Evolutionary conservation across 2,329 filamentous ascomycete species (phyloP).

Genomic region (Cercospora sp.): DNA sequence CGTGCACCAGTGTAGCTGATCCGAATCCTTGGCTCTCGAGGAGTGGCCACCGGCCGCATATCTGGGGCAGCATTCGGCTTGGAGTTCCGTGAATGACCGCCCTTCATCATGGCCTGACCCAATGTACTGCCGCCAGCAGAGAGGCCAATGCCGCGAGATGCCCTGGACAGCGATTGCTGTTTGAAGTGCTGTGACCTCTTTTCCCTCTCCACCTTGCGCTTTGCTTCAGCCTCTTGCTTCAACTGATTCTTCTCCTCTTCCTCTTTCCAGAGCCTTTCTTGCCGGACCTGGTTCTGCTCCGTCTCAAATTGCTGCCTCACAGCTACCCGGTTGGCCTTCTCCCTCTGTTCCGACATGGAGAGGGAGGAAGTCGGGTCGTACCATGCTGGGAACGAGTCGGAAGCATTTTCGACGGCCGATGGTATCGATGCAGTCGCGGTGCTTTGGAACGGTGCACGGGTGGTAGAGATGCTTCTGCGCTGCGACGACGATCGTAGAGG

Average conservation of each 20-base stretch:
- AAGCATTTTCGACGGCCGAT: slow-evolving; percentile 6
- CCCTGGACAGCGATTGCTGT: not conserved
- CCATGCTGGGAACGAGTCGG: slow-evolving; percentile 5
- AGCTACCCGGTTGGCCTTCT: slow-evolving; percentile 22
- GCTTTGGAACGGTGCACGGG: slow-evolving; percentile 16
- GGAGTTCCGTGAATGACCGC: not conserved
- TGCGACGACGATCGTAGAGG: not conserved
- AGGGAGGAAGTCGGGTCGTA: slow-evolving; percentile 31
- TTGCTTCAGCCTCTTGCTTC: not conserved
- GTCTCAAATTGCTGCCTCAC: slow-evolving; percentile 16
- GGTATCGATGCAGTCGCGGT: slow-evolving; percentile 5
- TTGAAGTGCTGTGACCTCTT: not conserved
- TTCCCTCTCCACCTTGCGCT: not conserved
- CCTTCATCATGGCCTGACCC: not conserved
- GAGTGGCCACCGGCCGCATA: not conserved
- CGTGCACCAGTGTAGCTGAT: not conserved
- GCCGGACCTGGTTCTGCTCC: slow-evolving; percentile 14
- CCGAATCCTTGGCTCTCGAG: not conserved
- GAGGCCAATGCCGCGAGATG: not conserved
- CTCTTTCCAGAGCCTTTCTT: slow-evolving; percentile 16
- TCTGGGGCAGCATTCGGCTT: not conserved
- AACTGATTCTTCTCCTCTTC: slow-evolving; percentile 13
- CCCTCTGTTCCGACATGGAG: slow-evolving; percentile 27
- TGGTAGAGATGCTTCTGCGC: slow-evolving; percentile 22
- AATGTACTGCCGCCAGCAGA: not conserved